These are phyloP conservation scores for Neurospora crassa DNA, from an alignment of 2,329 filamentous ascomycete genomes.

Conservation along the genomic window DNA sequence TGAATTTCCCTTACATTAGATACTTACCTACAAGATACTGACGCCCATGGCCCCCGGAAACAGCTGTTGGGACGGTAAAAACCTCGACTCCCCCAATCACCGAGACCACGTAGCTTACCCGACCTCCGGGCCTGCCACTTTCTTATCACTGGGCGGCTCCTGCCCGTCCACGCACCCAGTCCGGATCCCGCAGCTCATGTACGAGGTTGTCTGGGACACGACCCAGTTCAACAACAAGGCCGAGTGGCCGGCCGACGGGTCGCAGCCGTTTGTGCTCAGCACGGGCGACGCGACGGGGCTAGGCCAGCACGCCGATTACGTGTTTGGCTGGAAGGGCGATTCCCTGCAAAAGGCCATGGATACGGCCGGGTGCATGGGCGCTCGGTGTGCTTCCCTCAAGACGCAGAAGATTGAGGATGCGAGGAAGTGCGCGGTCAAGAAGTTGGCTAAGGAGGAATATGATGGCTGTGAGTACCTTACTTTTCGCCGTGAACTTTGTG, in stretches of 20 bases:
- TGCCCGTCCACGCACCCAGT: constrained; percentile 31
- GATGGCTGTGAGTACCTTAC: constrained; percentile 25
- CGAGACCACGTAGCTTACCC: constrained; percentile 33
- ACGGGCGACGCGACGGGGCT: constrained; percentile 30
- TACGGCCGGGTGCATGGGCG: constrained; percentile 32
- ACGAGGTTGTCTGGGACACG: constrained; percentile 37
- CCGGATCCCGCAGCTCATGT: constrained; percentile 36
- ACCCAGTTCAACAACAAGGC: constrained; percentile 27
- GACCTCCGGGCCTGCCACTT: constrained; percentile 30
- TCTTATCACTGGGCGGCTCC: constrained; percentile 25
- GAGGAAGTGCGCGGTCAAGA: constrained; percentile 22
- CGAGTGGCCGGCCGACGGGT: constrained; percentile 28
- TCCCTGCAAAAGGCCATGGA: constrained; percentile 29
- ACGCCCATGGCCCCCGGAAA: constrained; percentile 29
- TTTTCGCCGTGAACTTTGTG: background rate
- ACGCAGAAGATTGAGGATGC: constrained; percentile 25
- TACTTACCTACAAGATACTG: constrained; percentile 21
- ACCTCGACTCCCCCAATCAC: constrained; percentile 38
- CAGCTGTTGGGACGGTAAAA: constrained; percentile 40
- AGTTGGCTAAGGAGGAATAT: constrained; percentile 24
- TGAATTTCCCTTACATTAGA: too few species aligned
- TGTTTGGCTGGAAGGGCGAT: constrained; percentile 28
- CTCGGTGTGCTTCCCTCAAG: constrained; percentile 23
- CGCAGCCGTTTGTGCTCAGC: constrained; percentile 27
- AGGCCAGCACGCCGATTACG: constrained; percentile 34